Evolutionary conservation across 805 yeast genomes (phyloP).

Genomic region (Pichia heedii): DNA sequence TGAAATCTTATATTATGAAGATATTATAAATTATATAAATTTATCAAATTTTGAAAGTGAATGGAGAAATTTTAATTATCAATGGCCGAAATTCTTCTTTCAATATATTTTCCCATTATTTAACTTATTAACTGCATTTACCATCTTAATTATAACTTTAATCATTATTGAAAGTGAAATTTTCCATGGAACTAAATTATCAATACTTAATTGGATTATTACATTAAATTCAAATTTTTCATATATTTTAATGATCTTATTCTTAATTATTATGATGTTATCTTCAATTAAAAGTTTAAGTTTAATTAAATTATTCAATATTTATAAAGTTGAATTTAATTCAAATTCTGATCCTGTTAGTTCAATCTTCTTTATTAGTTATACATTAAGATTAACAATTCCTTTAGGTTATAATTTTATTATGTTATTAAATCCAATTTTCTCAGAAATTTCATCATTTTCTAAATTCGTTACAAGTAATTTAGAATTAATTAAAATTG

Average conservation of each 20-base stretch:
- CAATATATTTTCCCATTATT: conserved; percentile 30
- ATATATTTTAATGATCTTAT: conserved; percentile 26
- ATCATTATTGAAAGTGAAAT: conserved; percentile 65
- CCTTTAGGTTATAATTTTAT: conserved; percentile 76
- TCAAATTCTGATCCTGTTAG: conserved; percentile 67
- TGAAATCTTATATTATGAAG: conserved; percentile 47
- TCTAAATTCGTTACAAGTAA: conserved; percentile 66
- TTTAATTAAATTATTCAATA: conserved; percentile 58
- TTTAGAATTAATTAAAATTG: conserved; percentile 66
- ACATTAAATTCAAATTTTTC: conserved; percentile 10
- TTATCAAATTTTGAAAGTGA: conserved; percentile 1
- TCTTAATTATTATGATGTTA: conserved; percentile 60
- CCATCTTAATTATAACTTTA: conserved; percentile 38
- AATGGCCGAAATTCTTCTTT: conserved; percentile 1
- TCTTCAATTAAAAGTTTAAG: conserved; percentile 59
- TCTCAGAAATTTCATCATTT: conserved; percentile 17
- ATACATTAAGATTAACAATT: conserved; percentile 71
- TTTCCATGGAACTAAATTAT: conserved; percentile 57
- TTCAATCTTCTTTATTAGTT: conserved; percentile 68
- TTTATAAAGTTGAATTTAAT: conserved; percentile 62
- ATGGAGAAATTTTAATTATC: conserved; percentile 4
- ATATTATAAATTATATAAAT: conserved; percentile 34
- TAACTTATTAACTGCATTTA: conserved; percentile 34
- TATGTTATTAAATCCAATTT: conserved; percentile 40
- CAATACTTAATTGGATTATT: conserved; percentile 45